These are phyloP conservation scores for Ascochyta clinopodiicola DNA, from an alignment of 2,329 filamentous ascomycete species.

Conservation along the genomic window DNA sequence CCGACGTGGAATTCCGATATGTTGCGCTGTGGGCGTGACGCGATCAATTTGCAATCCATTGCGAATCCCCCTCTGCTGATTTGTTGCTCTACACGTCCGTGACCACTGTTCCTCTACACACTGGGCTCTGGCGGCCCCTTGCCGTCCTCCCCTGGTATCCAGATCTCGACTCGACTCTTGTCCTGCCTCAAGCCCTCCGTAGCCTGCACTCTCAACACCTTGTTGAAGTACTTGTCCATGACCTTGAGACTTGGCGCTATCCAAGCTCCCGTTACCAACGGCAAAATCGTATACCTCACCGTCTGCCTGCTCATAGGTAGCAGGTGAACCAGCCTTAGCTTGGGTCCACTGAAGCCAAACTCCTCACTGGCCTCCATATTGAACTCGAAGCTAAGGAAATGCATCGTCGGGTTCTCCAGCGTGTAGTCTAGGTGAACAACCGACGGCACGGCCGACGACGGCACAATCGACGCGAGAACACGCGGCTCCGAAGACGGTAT, in stretches of 20 bases:
- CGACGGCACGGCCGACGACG: slow-evolving; percentile 37
- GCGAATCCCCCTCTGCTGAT: neutral
- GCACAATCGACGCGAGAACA: slow-evolving; percentile 66
- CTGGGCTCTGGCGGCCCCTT: neutral
- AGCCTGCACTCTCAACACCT: slow-evolving; percentile 80
- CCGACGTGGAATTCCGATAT: neutral
- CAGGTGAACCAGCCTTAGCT: slow-evolving; percentile 79
- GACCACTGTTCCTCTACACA: neutral
- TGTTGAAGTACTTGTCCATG: slow-evolving; percentile 91
- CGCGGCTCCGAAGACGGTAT: slow-evolving; percentile 86
- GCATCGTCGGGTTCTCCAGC: slow-evolving; percentile 91
- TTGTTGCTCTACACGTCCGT: neutral
- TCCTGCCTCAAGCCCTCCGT: slow-evolving; percentile 71
- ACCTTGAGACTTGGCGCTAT: slow-evolving; percentile 77
- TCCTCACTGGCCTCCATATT: slow-evolving; percentile 91
- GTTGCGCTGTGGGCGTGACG: neutral
- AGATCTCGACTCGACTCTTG: slow-evolving; percentile 58
- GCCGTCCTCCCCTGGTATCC: slow-evolving; percentile 39
- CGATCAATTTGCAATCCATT: neutral
- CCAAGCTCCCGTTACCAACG: slow-evolving; percentile 69
- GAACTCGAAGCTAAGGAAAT: slow-evolving; percentile 92
- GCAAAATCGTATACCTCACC: slow-evolving; percentile 76
- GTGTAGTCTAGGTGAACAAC: slow-evolving; percentile 63
- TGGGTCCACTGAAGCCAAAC: slow-evolving; percentile 91
- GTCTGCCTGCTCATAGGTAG: slow-evolving; percentile 79